Conservation (phyloP, 768 basidiomycete genomes). For the Kwoniella bestiolae region DNA sequence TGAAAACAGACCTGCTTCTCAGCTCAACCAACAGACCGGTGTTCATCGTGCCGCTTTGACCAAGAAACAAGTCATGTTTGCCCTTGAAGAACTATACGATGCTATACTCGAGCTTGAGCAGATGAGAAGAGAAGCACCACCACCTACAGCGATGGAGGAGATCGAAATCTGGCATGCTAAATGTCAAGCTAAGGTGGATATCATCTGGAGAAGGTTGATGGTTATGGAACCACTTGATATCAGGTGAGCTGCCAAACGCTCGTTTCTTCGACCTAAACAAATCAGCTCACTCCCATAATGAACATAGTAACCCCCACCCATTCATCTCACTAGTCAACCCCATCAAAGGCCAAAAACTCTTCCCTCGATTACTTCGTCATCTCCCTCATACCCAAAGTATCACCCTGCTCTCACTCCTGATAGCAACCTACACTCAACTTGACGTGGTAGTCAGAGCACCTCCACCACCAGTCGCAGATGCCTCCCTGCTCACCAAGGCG, state of each 20-base stretch:
- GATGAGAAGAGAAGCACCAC: constrained; percentile 75
- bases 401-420: constrained; percentile 84
- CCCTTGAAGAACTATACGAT: constrained; percentile 85
- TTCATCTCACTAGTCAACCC: constrained; percentile 89
- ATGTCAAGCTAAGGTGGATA: constrained; percentile 61
- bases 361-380: constrained; percentile 85
- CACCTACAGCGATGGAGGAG: constrained; percentile 48
- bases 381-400: constrained; percentile 77
- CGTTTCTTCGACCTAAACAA: background rate
- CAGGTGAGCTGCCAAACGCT: constrained; percentile 64
- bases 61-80: constrained; percentile 73
- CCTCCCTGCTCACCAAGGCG: constrained; percentile 61
- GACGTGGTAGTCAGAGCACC: constrained; percentile 84
- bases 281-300: background rate
- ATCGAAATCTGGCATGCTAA: constrained; percentile 47
- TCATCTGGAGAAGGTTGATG: constrained; percentile 77
- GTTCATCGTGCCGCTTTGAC: constrained; percentile 62
- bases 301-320: constrained; percentile 82
- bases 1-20: constrained; percentile 53
- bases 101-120: constrained; percentile 82
- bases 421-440: constrained; percentile 91
- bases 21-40: constrained; percentile 47
- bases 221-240: constrained; percentile 91
- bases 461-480: constrained; percentile 62
- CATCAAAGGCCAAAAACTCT: constrained; percentile 88